These are phyloP conservation scores for Collybia mongolica DNA, from an alignment of 768 basidiomycete genomes.

Conservation along the genomic window DNA sequence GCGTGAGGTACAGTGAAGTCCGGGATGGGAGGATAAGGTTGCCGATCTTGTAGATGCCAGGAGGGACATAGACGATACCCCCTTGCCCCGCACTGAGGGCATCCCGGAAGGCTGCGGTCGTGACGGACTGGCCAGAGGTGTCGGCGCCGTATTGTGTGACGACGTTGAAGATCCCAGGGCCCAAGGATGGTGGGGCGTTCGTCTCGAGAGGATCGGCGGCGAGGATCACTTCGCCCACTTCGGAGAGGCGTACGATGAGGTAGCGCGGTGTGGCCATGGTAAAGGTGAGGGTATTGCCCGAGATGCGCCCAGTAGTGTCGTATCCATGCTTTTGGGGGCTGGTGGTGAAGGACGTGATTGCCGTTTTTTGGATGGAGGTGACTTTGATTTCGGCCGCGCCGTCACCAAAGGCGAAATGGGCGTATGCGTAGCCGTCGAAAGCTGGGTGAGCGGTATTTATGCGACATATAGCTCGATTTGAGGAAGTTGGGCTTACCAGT, in stretches of 20 bases:
- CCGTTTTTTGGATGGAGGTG: not conserved
- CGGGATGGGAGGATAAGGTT: constrained; percentile 8
- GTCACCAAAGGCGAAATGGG: constrained; percentile 5
- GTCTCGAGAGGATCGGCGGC: constrained; percentile 5
- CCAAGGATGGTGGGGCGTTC: not conserved
- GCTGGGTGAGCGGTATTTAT: not conserved
- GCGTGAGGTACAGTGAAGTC: constrained; percentile 4
- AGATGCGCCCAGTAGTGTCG: constrained; percentile 1
- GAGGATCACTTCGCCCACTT: constrained; percentile 7
- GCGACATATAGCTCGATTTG: no score
- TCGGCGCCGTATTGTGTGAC: constrained; percentile 6
- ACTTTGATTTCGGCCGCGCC: constrained; percentile 5
- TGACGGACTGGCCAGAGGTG: not conserved
- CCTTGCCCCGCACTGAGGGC: not conserved
- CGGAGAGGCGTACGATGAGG: constrained; percentile 6
- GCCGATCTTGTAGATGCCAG: constrained; percentile 6
- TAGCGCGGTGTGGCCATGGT: constrained; percentile 1
- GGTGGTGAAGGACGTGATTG: constrained; percentile 1
- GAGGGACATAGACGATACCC: constrained; percentile 5
- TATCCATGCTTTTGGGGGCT: constrained; percentile 1
- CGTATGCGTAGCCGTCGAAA: constrained; percentile 7
- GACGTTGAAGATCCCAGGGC: constrained; percentile 1
- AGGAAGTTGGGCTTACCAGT: no score
- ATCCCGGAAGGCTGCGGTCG: not conserved
- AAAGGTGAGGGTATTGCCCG: constrained; percentile 4